Base-by-base conservation (phyloP, 768 basidiomycete genomes). In the Lentinula boryana region DNA sequence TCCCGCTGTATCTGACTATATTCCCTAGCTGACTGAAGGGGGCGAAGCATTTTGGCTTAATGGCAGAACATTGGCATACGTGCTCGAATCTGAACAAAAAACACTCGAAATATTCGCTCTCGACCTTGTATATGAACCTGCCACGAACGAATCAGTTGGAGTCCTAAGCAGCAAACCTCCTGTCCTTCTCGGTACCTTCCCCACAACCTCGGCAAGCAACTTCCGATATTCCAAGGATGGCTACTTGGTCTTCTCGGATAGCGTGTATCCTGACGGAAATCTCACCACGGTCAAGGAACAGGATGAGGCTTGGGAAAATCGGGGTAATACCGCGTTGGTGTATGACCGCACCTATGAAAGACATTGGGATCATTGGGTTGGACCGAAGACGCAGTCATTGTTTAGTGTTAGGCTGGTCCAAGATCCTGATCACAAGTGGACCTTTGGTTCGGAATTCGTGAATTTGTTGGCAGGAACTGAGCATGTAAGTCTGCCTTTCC, bases 41-140 rank as follows among this genome's bases (percentile, higher is more conserved):
- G 91, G 90, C 21, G 86, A 90, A 49, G 80, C 80, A 2, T 93
- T 94, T 74, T 94, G 92, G 92, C 78, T 94, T 12, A 81, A 85
- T 55, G 73, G 79, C 1, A 79, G 83, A 48, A 89, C 87, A n/a
- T 70, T 94, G 61, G 90, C 80, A 1, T 86, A 89, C 58, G 83
- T 86, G 56, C 81, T 89, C 23, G 80, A 80, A 66, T 78, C 75
- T 4, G 82, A 82, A 54, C 75, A 70, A 50, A 79, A 80, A 66
- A 75, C 71, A 51, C 77, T 85, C 18, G 77, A 84, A 44, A 71
- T 94, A 40, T 87, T 86, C 68, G 79, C 84, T 7, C 71, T 89
- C 55, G 77, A 84, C 32, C 67, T 93, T 68, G 68, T 76, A 13
- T 77, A 81, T 66, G 23, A 36, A 33, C 69, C 76, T 13, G 69